These are phyloP conservation scores for Lasiosphaeria hispida DNA, from an alignment of 495 filamentous ascomycete genomes.

Conservation along the genomic window DNA sequence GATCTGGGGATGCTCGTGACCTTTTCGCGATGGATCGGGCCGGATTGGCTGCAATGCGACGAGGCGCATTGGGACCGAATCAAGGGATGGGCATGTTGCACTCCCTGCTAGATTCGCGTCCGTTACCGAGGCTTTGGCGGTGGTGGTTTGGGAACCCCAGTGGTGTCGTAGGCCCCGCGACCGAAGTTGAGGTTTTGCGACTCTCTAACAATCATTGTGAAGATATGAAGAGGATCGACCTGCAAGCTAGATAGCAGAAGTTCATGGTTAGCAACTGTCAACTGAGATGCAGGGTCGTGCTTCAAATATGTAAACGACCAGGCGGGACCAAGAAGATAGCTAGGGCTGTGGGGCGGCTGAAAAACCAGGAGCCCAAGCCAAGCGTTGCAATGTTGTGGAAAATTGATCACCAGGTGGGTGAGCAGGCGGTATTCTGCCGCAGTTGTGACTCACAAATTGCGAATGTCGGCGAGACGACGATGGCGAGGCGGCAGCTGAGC, in stretches of 20 bases:
- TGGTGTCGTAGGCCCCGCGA: constrained; percentile 57
- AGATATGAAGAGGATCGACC: constrained; percentile 6
- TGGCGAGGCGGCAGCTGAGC: constrained; percentile 26
- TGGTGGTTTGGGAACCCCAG: constrained; percentile 54
- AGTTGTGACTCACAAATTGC: constrained; percentile 45
- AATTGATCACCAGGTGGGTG: constrained; percentile 15
- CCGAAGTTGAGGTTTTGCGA: constrained; percentile 51
- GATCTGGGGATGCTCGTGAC: not conserved
- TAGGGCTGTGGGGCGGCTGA: not conserved
- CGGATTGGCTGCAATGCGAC: constrained; percentile 7
- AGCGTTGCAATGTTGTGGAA: constrained; percentile 14
- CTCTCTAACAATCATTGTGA: constrained; percentile 48
- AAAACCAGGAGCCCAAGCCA: constrained; percentile 7
- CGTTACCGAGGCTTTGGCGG: constrained; percentile 52
- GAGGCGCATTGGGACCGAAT: constrained; percentile 8
- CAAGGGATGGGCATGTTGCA: constrained; percentile 20
- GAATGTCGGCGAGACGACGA: constrained; percentile 22
- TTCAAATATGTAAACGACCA: constrained; percentile 15
- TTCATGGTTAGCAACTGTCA: constrained; percentile 25
- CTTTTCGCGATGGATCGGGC: constrained; percentile 4
- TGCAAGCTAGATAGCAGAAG: constrained; percentile 8
- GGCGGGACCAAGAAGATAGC: not conserved
- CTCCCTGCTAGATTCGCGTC: not conserved
- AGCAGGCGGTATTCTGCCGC: constrained; percentile 23
- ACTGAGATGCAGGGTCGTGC: not conserved